Evolutionary conservation across 2,329 filamentous ascomycete species (phyloP).

Genomic region (Talaromyces sp.): DNA sequence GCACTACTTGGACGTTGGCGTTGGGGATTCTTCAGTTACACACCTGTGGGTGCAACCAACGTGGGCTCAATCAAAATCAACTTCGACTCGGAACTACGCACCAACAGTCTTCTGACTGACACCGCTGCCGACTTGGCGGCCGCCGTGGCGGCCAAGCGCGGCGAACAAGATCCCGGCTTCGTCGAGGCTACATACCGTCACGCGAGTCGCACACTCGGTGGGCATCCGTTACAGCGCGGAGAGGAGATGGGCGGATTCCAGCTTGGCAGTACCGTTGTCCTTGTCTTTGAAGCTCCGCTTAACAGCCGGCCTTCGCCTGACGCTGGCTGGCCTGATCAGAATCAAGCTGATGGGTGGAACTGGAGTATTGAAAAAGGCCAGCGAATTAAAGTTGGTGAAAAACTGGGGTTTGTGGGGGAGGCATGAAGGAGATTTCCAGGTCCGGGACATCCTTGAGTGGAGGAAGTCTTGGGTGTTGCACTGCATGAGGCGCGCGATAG

Average conservation of each 20-base stretch:
- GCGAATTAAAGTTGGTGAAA: slow-evolving; percentile 85
- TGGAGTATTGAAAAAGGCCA: slow-evolving; percentile 89
- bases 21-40: slow-evolving; percentile 96
- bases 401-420: slow-evolving; percentile 69
- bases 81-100: slow-evolving; percentile 90
- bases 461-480: neutral
- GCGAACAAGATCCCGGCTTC: slow-evolving; percentile 86
- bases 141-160: slow-evolving; percentile 72
- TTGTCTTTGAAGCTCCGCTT: slow-evolving; percentile 93
- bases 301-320: slow-evolving; percentile 60
- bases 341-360: slow-evolving; percentile 69
- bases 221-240: slow-evolving; percentile 80
- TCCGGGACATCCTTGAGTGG: neutral
- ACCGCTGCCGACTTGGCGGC: slow-evolving; percentile 87
- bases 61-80: slow-evolving; percentile 97
- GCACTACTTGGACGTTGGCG: slow-evolving; percentile 93
- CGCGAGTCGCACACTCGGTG: slow-evolving; percentile 76
- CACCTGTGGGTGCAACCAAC: slow-evolving; percentile 94
- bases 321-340: slow-evolving; percentile 60
- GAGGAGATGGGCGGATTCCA: slow-evolving; percentile 99
- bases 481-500: neutral
- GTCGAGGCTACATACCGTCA: slow-evolving; percentile 85
- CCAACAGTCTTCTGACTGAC: slow-evolving; percentile 89
- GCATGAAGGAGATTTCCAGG: neutral
- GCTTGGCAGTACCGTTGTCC: slow-evolving; percentile 88